Conservation (phyloP, 306 rosid species). For the Rosa chinensis region DNA sequence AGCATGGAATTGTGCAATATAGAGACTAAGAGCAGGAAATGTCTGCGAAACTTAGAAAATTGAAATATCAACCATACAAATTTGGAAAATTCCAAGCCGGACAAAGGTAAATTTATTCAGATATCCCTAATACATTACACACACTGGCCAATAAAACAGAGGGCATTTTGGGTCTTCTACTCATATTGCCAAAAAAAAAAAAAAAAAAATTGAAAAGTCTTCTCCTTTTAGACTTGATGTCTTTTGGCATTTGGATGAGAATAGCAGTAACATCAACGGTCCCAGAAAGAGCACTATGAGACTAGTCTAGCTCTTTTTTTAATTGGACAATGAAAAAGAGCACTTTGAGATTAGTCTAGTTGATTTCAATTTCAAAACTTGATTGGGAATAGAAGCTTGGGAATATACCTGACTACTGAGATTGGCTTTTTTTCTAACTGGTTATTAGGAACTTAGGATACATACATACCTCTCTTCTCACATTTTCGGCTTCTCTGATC, state of each 20-base stretch:
- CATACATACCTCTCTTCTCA: too few relatives aligned
- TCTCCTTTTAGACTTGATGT: not conserved
- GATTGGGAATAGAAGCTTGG: too few relatives aligned
- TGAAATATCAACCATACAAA: not conserved
- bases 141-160: not conserved
- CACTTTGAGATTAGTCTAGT: too few relatives aligned
- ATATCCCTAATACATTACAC: not conserved
- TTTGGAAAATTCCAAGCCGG: not conserved
- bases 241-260: slow-evolving; percentile 1
- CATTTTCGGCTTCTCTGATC: too few relatives aligned
- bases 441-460: too few relatives aligned
- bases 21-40: not conserved
- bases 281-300: not conserved
- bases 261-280: not conserved
- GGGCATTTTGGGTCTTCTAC: not conserved
- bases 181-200: not conserved
- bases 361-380: too few relatives aligned
- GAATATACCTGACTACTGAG: too few relatives aligned
- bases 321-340: too few relatives aligned
- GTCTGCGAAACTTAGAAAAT: not conserved
- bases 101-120: not conserved
- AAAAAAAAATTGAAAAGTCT: not conserved
- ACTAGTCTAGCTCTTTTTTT: not conserved
- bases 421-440: too few relatives aligned
- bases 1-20: not conserved